Percentiles rank a stretch among this genome's conserved stretches.
Evolutionary conservation across 1,139 yeast species (phyloP).

Genomic region (Pichia terricola): DNA sequence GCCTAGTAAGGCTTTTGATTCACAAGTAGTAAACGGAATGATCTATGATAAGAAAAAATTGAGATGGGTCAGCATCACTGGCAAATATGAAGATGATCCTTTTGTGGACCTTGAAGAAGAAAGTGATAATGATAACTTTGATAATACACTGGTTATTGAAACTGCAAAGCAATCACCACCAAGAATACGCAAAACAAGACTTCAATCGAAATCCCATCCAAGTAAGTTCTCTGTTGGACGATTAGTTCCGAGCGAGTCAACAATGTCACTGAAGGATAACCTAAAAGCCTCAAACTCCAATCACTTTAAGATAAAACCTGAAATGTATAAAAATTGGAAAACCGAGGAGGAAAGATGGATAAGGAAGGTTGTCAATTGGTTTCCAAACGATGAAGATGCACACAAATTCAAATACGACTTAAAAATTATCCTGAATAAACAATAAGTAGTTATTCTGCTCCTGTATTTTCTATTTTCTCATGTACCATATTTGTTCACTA

Average conservation of each 20-base stretch:
- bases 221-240: constrained; percentile 4
- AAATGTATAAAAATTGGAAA: constrained; percentile 22
- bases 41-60: constrained; percentile 45
- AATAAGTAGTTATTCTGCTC: constrained; percentile 3
- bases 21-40: constrained; percentile 26
- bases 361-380: constrained; percentile 26
- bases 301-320: constrained; percentile 16
- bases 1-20: constrained; percentile 1
- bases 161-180: not conserved
- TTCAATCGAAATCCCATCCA: not conserved
- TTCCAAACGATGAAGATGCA: constrained; percentile 19
- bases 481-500: too few relatives aligned
- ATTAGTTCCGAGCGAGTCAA: constrained; percentile 11
- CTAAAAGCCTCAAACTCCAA: not conserved
- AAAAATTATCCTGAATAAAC: constrained; percentile 20
- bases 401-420: constrained; percentile 22
- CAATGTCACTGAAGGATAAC: constrained; percentile 6
- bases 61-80: constrained; percentile 37
- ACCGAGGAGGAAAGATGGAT: constrained; percentile 23
- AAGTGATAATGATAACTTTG: constrained; percentile 15
- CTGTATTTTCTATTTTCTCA: too few relatives aligned
- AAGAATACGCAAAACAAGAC: not conserved
- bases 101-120: constrained; percentile 21
- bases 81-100: constrained; percentile 31
- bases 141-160: constrained; percentile 1